Evolutionary conservation across 1,284 basidiomycete genomes (phyloP).

Genomic region (Austroboletus rostrupii): DNA sequence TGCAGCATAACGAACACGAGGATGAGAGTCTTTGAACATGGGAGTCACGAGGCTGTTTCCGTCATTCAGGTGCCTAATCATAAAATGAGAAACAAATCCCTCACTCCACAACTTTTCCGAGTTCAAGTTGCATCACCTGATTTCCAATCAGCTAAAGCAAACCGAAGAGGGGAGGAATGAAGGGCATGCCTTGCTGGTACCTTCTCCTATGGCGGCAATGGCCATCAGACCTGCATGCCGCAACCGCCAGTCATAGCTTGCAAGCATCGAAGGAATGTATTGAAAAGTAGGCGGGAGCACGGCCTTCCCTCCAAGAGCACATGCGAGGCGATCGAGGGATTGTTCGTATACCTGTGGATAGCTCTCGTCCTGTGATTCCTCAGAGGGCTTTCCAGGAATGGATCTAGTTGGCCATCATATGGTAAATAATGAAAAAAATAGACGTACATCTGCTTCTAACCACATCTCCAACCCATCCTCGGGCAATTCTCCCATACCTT

Average conservation of each 20-base stretch:
- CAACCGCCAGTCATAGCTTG: slow-evolving; percentile 74
- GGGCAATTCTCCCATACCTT: slow-evolving; percentile 76
- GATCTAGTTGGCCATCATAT: slow-evolving; percentile 3
- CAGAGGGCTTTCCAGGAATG: slow-evolving; percentile 46
- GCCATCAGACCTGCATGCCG: slow-evolving; percentile 81
- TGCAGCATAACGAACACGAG: slow-evolving; percentile 78
- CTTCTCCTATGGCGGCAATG: slow-evolving; percentile 74
- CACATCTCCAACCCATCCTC: slow-evolving; percentile 59
- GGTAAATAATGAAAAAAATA: not conserved
- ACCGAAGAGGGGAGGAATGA: not conserved
- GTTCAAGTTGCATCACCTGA: slow-evolving; percentile 71
- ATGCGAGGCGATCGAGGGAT: slow-evolving; percentile 70
- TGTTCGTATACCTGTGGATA: slow-evolving; percentile 78
- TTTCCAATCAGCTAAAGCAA: not conserved
- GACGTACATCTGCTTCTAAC: slow-evolving; percentile 69
- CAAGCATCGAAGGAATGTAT: slow-evolving; percentile 76
- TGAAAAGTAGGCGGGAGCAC: slow-evolving; percentile 75
- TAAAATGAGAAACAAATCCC: slow-evolving; percentile 21
- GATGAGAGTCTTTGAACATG: slow-evolving; percentile 73
- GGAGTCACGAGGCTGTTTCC: slow-evolving; percentile 61
- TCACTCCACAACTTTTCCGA: slow-evolving; percentile 71
- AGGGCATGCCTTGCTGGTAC: slow-evolving; percentile 54
- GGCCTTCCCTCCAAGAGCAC: slow-evolving; percentile 66
- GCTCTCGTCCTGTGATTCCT: slow-evolving; percentile 66
- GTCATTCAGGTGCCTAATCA: slow-evolving; percentile 1